Percentiles rank a stretch among this genome's conserved stretches.
Conservation (phyloP, 257 asterid species). For the Mitragyna speciosa region DNA sequence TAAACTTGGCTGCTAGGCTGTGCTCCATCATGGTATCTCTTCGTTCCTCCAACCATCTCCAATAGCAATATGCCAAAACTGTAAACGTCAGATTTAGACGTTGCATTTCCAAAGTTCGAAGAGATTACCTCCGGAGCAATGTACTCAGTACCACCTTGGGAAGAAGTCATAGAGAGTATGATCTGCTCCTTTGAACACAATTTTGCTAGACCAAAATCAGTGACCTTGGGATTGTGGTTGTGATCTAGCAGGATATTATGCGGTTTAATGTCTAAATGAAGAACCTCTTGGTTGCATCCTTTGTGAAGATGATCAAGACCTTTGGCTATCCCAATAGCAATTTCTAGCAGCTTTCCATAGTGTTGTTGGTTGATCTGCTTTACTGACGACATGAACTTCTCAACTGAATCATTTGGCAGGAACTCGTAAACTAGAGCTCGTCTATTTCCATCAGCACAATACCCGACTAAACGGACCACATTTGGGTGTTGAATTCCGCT, state of each 20-base stretch:
- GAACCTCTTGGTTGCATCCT: conserved; percentile 67
- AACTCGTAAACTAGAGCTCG: too few species aligned
- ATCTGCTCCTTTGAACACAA: conserved; percentile 63
- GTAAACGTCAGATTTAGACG: conserved; percentile 64
- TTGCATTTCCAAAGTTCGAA: conserved; percentile 65
- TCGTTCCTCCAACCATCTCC: conserved; percentile 66
- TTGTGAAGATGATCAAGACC: conserved; percentile 74
- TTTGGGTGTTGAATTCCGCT: conserved; percentile 68
- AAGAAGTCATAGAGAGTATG: conserved; percentile 65
- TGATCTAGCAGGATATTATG: conserved; percentile 67
- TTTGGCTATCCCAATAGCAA: conserved; percentile 58
- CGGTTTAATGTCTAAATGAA: conserved; percentile 72
- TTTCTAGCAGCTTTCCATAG: conserved; percentile 54
- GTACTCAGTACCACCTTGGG: conserved; percentile 67
- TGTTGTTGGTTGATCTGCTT: conserved; percentile 34
- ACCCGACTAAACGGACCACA: conserved; percentile 66
- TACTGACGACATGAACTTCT: conserved; percentile 44
- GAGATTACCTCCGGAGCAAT: conserved; percentile 79
- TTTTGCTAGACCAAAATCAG: conserved; percentile 73
- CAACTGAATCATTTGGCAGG: conserved; percentile 19
- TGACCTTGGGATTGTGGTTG: conserved; percentile 57
- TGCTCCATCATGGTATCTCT: conserved; percentile 25
- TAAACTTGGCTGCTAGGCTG: conserved; percentile 44
- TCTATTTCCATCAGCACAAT: conserved; percentile 9
- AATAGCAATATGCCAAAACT: conserved; percentile 75